These are phyloP conservation scores for Tulasnella sp. DNA, from an alignment of 768 basidiomycete genomes.

Conservation along the genomic window DNA sequence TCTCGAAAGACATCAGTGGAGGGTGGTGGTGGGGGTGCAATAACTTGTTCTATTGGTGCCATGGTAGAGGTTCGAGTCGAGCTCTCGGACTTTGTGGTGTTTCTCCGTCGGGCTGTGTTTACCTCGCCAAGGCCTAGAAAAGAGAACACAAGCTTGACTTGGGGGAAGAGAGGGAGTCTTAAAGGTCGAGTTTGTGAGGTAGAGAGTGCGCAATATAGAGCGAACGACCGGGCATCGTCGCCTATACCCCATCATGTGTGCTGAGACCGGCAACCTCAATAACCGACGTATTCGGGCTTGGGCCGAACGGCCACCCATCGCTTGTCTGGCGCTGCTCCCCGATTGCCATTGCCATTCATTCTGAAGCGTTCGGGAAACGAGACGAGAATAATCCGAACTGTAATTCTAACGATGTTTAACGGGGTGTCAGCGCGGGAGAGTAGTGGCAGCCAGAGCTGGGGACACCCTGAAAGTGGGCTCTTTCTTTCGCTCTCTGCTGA, in stretches of 20 bases:
- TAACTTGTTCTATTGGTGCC: background rate
- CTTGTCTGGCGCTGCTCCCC: background rate
- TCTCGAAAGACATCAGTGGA: constrained; percentile 43
- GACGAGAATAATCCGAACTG: too few relatives aligned
- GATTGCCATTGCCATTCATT: background rate
- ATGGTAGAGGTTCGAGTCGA: background rate
- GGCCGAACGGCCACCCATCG: background rate
- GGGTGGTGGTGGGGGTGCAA: constrained; percentile 17
- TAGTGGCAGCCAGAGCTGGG: too few relatives aligned
- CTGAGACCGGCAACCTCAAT: constrained; percentile 17
- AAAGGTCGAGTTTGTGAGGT: background rate
- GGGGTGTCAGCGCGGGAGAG: background rate
- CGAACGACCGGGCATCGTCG: background rate
- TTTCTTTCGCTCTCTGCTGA: background rate
- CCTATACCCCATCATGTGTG: background rate
- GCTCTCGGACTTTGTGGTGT: background rate
- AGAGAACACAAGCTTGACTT: background rate
- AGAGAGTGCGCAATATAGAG: background rate
- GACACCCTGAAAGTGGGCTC: too few relatives aligned
- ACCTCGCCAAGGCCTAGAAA: background rate
- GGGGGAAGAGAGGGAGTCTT: background rate
- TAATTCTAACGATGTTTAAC: background rate
- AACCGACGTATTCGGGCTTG: background rate
- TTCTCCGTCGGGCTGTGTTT: background rate
- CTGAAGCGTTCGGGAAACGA: too few relatives aligned